Evolutionary conservation across 768 basidiomycete genomes (phyloP), one percentile per base, ranked within the genome.

Genomic region (Lactifluus rugatus): DNA sequence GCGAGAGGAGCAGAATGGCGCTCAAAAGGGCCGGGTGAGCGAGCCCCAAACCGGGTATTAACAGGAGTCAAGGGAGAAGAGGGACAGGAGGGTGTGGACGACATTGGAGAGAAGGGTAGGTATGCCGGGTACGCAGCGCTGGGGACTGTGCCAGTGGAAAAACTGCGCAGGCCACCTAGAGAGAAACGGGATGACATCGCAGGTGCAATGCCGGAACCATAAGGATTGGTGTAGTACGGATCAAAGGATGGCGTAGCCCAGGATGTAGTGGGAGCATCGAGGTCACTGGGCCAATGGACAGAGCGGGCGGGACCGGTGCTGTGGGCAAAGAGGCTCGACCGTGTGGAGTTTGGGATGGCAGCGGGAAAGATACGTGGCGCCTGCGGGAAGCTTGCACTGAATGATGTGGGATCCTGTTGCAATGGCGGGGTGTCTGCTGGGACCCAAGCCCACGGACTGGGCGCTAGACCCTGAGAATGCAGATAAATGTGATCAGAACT

Each of bases 231-330:
- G 3, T 17, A 45, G 41, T 42, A 44, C 5, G 58, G 42, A 21
- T 54, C 48, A n/a, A 21, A 16, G 41, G 41, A 44, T 6, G 57
- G 37, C 25, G 19, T 5, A 23, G 46, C 2, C 47, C 46, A 54
- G 25, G 47, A 37, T 0, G 52, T 23, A 5, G 48, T 34, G 13
- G 48, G 47, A 5, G 21, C 14, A 14, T 54, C 53, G 1, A 59
- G 53, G 21, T 59, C 46, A 9, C 53, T 59, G 23, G 58, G 58
- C 58, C 58, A 59, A 45, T 59, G 53, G n/a, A 59, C 58, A 25
- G 58, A 59, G 19, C 53, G 58, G n/a, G 41, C 14, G 2, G 58
- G 58, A 14, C 53, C 56, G 14, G 54, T 48, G 28, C 58, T 59
- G 11, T 48, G 51, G 2, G 57, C 57, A 17, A 59, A 60, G 17